These are phyloP conservation scores for Trichoderma citrinoviride DNA, from an alignment of 2,329 filamentous ascomycete genomes.

Conservation along the genomic window DNA sequence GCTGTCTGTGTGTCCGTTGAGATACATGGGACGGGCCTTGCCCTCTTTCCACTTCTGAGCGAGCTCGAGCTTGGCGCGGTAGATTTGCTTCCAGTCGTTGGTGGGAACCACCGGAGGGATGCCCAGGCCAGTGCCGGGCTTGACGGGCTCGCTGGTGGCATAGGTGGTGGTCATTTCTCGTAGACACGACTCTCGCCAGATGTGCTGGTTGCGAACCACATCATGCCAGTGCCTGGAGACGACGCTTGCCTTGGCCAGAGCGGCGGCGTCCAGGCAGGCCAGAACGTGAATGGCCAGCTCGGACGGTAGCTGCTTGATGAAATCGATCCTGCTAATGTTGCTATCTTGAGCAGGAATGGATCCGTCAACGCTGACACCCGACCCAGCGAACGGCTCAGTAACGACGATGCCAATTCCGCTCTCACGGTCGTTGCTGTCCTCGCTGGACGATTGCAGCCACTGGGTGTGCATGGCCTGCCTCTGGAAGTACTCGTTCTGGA, in stretches of 20 bases:
- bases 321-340: constrained; percentile 55
- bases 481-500: constrained; percentile 53
- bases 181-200: constrained; percentile 63
- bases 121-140: constrained; percentile 55
- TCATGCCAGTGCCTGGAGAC: constrained; percentile 53
- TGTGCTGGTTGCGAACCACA: constrained; percentile 51
- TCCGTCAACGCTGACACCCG: constrained; percentile 37
- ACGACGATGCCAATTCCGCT: constrained; percentile 63
- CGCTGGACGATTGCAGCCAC: constrained; percentile 42
- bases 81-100: constrained; percentile 85
- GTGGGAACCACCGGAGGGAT: constrained; percentile 54
- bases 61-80: constrained; percentile 71
- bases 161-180: constrained; percentile 60
- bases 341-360: constrained; percentile 35
- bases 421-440: constrained; percentile 57
- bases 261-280: constrained; percentile 52
- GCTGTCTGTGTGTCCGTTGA: constrained; percentile 91
- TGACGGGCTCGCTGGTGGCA: constrained; percentile 53
- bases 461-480: constrained; percentile 40
- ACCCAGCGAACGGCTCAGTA: constrained; percentile 42
- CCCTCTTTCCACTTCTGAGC: constrained; percentile 77
- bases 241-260: constrained; percentile 47
- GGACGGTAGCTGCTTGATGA: constrained; percentile 52
- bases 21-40: constrained; percentile 77
- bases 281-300: constrained; percentile 61